These are phyloP conservation scores for Dalechampia spathulata DNA, from an alignment of 441 rosid species.

Conservation along the genomic window DNA sequence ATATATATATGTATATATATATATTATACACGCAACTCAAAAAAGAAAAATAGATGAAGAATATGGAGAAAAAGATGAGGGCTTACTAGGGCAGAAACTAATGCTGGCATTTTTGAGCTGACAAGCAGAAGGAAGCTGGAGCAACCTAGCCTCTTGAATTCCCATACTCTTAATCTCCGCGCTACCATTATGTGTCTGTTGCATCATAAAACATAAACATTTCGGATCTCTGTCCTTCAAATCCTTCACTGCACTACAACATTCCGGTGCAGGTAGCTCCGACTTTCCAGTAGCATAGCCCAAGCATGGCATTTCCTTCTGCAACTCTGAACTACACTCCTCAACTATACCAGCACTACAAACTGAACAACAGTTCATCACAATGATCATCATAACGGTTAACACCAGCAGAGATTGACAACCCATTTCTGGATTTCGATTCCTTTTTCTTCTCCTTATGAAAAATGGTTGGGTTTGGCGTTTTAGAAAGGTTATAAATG, in stretches of 20 bases:
- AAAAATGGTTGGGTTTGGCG: too few relatives aligned
- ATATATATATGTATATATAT: too few relatives aligned
- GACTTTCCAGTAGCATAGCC: constrained; percentile 59
- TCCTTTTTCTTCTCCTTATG: too few relatives aligned
- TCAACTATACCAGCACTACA: constrained; percentile 4
- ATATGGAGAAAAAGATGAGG: not conserved
- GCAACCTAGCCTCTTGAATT: constrained; percentile 46
- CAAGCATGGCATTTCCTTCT: constrained; percentile 55
- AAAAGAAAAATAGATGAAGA: too few relatives aligned
- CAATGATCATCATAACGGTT: not conserved
- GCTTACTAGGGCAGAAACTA: constrained; percentile 63
- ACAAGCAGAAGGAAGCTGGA: constrained; percentile 79
- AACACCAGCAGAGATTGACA: not conserved
- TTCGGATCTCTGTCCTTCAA: constrained; percentile 54
- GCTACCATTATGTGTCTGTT: constrained; percentile 48
- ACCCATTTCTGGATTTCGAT: not conserved
- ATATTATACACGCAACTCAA: too few relatives aligned
- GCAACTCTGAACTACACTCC: constrained; percentile 38
- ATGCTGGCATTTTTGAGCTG: constrained; percentile 55
- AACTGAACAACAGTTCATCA: not conserved
- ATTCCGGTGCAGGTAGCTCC: constrained; percentile 41
- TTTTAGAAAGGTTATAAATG: too few relatives aligned
- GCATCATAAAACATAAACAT: constrained; percentile 70
- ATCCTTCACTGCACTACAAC: constrained; percentile 47
- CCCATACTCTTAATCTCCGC: constrained; percentile 48